Evolutionary conservation across 305 asterid species (phyloP), one percentile per base, ranked within the genome.

Genomic region (Ruellia speciosa): DNA sequence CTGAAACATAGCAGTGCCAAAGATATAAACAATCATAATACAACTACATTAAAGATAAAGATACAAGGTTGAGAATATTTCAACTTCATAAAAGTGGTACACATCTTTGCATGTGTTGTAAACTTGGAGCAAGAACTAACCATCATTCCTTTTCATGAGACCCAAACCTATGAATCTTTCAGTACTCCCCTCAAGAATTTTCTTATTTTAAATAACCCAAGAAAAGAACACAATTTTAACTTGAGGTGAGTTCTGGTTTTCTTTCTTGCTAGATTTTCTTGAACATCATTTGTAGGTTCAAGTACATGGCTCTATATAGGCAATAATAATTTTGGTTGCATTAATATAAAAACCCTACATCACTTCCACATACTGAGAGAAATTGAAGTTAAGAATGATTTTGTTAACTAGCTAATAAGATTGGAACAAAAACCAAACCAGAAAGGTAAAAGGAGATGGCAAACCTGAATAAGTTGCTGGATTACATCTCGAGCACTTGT

Each of bases 391-490:
- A 37, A 37, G 41, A 43, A 43, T 43, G 49, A 13, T 43, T 43
- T 3, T 0, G 49, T 43, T 12, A n/a, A 12, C 4, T 12, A 6
- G 41, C 11, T 2, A 37, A 37, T 6, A 10, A 12, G 7, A n/a
- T 43, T 43, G 49, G 49, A 43, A 43, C 49, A 43, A 9, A 12
- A 37, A 7, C 9, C 41, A 37, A 37, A 10, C 11, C 9, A 37
- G 9, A 37, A 37, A 37, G 41, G 12, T 33, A 3, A 4, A 7
- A 37, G 41, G 41, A 37, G 65, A 65, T 37, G 14, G 49, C 40
- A 52, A 70, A 86, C 99, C 94, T 88, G 96, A 78, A 86, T 81
- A 72, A 92, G 96, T 63, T 88, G 96, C 62, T 84, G 94, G 68
- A 92, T 78, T 66, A 86, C 94, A 58, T 88, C 99, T 58, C 99